Percentiles rank a stretch among this genome's conserved stretches.
phyloP scores from a whole-genome alignment of 2,329 filamentous ascomycete genomes.

The Penicillium sp. region DNA sequence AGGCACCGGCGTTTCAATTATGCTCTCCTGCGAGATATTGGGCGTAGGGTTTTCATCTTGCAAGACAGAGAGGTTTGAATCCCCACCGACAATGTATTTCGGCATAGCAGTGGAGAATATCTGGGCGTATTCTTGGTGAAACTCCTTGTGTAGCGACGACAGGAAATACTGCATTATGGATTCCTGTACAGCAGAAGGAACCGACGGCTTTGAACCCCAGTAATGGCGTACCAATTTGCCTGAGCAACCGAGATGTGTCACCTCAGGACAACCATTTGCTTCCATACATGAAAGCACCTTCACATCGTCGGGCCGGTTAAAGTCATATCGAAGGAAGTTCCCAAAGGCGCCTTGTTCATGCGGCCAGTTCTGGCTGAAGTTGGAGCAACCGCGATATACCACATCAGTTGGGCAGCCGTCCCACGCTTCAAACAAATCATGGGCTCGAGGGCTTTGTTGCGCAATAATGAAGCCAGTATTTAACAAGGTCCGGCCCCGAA shows the following conservation, averaged over 20 bases:
- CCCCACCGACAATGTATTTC: neutral
- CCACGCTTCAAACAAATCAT: conserved; percentile 23
- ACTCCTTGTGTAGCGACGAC: conserved; percentile 13
- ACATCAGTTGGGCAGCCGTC: conserved; percentile 15
- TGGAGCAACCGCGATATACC: conserved; percentile 14
- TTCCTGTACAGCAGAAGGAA: conserved; percentile 12
- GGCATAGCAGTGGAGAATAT: neutral
- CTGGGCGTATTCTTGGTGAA: conserved; percentile 1
- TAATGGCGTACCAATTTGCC: conserved; percentile 23
- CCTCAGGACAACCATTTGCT: conserved; percentile 23
- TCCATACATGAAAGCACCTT: conserved; percentile 18
- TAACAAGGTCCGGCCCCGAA: conserved; percentile 37
- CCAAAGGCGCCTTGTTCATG: conserved; percentile 25
- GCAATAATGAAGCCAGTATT: conserved; percentile 53
- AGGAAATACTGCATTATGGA: conserved; percentile 18
- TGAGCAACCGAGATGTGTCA: conserved; percentile 13
- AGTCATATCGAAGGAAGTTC: conserved; percentile 22
- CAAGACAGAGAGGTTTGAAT: neutral
- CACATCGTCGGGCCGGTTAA: conserved; percentile 18
- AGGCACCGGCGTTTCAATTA: neutral
- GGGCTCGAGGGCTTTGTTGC: conserved; percentile 28
- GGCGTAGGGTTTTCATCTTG: neutral
- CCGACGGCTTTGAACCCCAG: conserved; percentile 17
- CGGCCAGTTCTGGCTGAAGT: conserved; percentile 18
- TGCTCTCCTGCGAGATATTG: neutral